Percentiles rank a stretch among this genome's conserved stretches.
Conservation (phyloP, 2,329 filamentous ascomycete species). For the Penicillium sp. region DNA sequence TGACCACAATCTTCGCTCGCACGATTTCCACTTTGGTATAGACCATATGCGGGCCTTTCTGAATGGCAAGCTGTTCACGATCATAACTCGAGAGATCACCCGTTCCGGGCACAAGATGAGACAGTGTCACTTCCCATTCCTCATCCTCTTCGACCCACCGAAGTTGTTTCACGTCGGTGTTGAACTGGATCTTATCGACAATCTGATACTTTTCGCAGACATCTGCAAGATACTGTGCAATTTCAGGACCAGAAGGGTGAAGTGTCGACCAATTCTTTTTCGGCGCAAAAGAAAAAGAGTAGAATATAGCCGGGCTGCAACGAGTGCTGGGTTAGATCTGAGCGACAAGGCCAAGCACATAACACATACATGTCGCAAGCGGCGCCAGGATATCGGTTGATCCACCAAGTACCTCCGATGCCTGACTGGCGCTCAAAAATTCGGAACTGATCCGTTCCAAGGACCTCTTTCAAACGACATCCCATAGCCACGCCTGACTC, state of each 20-base stretch:
- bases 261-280: slow-evolving; percentile 53
- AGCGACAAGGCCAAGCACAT: neutral
- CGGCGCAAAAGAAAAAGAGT: slow-evolving; percentile 56
- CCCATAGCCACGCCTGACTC: slow-evolving; percentile 63
- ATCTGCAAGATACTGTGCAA: slow-evolving; percentile 52
- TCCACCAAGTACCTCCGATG: slow-evolving; percentile 64
- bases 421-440: slow-evolving; percentile 60
- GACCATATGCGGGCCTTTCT: slow-evolving; percentile 48
- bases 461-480: slow-evolving; percentile 56
- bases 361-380: slow-evolving; percentile 54
- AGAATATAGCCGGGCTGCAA: slow-evolving; percentile 53
- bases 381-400: slow-evolving; percentile 60
- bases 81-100: slow-evolving; percentile 54
- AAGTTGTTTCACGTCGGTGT: slow-evolving; percentile 55
- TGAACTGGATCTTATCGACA: slow-evolving; percentile 57
- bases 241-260: slow-evolving; percentile 50
- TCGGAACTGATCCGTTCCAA: slow-evolving; percentile 58
- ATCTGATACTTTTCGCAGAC: slow-evolving; percentile 54
- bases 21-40: slow-evolving; percentile 53
- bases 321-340: neutral
- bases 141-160: slow-evolving; percentile 54
- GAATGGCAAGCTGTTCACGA: slow-evolving; percentile 42
- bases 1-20: slow-evolving; percentile 55
- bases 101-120: slow-evolving; percentile 51
- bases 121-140: slow-evolving; percentile 55